Conservation (phyloP, 2,329 filamentous ascomycete genomes). For the Alternaria alternata region DNA sequence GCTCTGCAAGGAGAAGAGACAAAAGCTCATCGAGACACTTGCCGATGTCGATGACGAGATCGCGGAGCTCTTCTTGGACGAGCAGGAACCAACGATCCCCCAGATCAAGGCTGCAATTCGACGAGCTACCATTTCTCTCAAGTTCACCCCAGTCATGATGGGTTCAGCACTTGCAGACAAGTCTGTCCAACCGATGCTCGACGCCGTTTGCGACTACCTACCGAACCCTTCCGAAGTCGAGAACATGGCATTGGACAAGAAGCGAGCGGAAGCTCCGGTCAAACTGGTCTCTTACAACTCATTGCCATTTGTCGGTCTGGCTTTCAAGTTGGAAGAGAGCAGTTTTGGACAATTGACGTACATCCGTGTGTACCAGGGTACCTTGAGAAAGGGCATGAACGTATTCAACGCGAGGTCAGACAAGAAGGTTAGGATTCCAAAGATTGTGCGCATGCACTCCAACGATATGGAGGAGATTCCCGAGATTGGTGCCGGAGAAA, state of each 20-base stretch:
- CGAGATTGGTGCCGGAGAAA: conserved; percentile 94
- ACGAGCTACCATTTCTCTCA: conserved; percentile 83
- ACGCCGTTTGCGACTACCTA: conserved; percentile 94
- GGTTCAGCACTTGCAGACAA: conserved; percentile 95
- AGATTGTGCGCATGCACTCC: conserved; percentile 99
- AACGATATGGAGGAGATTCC: conserved; percentile 98
- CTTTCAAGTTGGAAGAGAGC: conserved; percentile 99
- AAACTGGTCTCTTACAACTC: conserved; percentile 93
- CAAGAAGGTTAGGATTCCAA: conserved; percentile 95
- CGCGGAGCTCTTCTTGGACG: conserved; percentile 91
- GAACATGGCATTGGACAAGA: conserved; percentile 87
- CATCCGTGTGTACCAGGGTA: conserved; percentile 96
- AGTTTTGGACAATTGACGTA: conserved; percentile 99
- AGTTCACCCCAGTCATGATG: conserved; percentile 96
- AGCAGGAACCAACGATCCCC: conserved; percentile 76
- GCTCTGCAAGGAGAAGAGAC: conserved; percentile 82
- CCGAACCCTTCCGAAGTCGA: conserved; percentile 90
- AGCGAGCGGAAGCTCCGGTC: conserved; percentile 78
- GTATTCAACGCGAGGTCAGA: conserved; percentile 93
- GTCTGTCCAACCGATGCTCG: conserved; percentile 93
- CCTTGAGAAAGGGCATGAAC: conserved; percentile 84
- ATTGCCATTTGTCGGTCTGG: conserved; percentile 91
- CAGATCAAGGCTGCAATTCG: conserved; percentile 95
- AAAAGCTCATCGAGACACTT: conserved; percentile 88
- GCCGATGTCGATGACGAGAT: conserved; percentile 99